Evolutionary conservation across 1,284 basidiomycete genomes (phyloP).

Genomic region (Heterobasidion irregulare): DNA sequence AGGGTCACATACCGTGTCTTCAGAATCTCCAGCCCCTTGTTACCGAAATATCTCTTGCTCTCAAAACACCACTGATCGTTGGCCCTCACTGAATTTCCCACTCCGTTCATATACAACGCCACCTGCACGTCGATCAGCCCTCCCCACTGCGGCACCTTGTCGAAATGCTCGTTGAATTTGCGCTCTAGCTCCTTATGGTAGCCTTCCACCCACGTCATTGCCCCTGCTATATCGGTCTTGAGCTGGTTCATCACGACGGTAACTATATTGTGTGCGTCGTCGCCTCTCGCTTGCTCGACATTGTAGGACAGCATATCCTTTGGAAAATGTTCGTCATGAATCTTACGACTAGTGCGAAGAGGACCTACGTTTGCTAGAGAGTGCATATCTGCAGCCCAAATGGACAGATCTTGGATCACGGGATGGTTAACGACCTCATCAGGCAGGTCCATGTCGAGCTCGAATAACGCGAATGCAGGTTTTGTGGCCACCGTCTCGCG

Average conservation of each 20-base stretch:
- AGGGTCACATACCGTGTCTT: constrained; percentile 12
- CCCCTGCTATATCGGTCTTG: constrained; percentile 21
- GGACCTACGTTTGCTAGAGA: constrained; percentile 30
- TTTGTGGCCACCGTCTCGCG: constrained; percentile 33
- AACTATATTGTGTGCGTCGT: constrained; percentile 35
- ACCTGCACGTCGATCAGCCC: constrained; percentile 22
- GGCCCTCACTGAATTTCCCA: constrained; percentile 35
- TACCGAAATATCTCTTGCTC: constrained; percentile 33
- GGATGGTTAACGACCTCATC: constrained; percentile 32
- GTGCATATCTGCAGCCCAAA: constrained; percentile 28
- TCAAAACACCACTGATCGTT: constrained; percentile 35
- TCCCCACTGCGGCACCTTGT: constrained; percentile 25
- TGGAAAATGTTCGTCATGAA: background rate
- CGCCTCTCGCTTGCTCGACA: constrained; percentile 32
- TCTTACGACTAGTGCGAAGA: background rate
- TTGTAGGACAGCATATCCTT: constrained; percentile 36
- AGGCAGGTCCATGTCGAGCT: constrained; percentile 30
- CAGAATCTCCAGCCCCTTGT: constrained; percentile 21
- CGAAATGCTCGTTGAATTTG: constrained; percentile 18
- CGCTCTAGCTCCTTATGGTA: constrained; percentile 15
- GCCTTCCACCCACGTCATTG: constrained; percentile 25
- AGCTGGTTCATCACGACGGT: constrained; percentile 32
- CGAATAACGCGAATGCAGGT: constrained; percentile 30
- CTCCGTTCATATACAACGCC: constrained; percentile 25
- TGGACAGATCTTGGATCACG: constrained; percentile 24